Evolutionary conservation across 2,329 filamentous ascomycete genomes (phyloP).

Genomic region (Acrocalymma vagum): DNA sequence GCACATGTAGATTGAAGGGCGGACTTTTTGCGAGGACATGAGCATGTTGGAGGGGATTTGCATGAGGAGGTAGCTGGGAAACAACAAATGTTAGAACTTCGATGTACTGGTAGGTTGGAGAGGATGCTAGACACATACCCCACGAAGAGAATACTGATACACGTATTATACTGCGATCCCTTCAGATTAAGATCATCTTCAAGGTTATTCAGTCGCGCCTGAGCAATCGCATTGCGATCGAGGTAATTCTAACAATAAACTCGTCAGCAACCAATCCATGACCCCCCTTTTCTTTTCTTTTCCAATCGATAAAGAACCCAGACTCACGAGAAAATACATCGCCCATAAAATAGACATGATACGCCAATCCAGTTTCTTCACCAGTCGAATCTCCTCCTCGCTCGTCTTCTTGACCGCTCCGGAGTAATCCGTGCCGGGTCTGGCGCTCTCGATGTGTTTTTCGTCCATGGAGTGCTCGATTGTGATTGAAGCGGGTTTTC

Average conservation of each 20-base stretch:
- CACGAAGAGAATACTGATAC: constrained; percentile 53
- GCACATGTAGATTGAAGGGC: constrained; percentile 61
- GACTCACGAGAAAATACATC: neutral
- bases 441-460: neutral
- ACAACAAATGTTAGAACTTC: too few relatives aligned
- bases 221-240: constrained; percentile 70
- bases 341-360: neutral
- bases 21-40: constrained; percentile 59
- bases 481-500: too few relatives aligned
- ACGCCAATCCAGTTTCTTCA: neutral
- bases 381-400: neutral
- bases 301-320: neutral
- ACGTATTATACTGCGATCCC: constrained; percentile 41
- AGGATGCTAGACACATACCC: too few relatives aligned
- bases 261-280: neutral
- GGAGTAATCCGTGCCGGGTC: neutral
- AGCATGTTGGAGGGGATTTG: constrained; percentile 19
- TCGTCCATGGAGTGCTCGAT: too few relatives aligned
- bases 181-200: constrained; percentile 55
- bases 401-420: neutral
- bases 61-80: constrained; percentile 13
- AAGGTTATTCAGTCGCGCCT: constrained; percentile 68
- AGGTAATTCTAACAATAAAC: too few relatives aligned
- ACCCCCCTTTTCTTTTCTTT: neutral
- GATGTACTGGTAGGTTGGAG: too few relatives aligned